Percentiles rank a stretch among this genome's conserved stretches.
Evolutionary conservation across 2,329 filamentous ascomycete species (phyloP).

Genomic region (Botrytis elliptica): DNA sequence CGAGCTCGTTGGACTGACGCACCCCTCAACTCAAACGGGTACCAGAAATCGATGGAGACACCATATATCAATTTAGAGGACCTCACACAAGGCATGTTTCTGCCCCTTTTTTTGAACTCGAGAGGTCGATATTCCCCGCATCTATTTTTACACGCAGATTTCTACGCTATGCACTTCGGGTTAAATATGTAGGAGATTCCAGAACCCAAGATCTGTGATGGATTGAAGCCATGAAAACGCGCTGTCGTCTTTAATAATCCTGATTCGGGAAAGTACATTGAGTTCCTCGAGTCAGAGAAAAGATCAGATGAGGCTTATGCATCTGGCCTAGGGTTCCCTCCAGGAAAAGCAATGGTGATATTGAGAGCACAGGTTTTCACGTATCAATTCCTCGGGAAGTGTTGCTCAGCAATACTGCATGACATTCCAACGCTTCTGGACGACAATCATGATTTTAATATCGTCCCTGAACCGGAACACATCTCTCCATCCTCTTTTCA

Average conservation of each 20-base stretch:
- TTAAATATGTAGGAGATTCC: neutral
- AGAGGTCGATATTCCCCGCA: neutral
- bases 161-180: neutral
- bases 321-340: neutral
- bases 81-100: neutral
- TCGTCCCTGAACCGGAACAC: neutral
- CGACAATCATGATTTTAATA: neutral
- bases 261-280: neutral
- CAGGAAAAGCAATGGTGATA: neutral
- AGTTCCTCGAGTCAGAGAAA: neutral
- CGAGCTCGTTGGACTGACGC: neutral
- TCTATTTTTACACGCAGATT: neutral
- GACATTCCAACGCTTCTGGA: neutral
- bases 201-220: neutral
- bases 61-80: neutral
- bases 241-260: neutral
- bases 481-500: neutral
- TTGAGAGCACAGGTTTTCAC: neutral
- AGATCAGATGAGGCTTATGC: neutral
- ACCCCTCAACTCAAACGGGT: neutral
- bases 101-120: neutral
- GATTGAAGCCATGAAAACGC: neutral
- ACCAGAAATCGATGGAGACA: neutral
- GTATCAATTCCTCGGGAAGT: neutral
- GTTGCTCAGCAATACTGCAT: neutral